Conservation (phyloP, 345 rosid species). For the Sonneratia alba region DNA sequence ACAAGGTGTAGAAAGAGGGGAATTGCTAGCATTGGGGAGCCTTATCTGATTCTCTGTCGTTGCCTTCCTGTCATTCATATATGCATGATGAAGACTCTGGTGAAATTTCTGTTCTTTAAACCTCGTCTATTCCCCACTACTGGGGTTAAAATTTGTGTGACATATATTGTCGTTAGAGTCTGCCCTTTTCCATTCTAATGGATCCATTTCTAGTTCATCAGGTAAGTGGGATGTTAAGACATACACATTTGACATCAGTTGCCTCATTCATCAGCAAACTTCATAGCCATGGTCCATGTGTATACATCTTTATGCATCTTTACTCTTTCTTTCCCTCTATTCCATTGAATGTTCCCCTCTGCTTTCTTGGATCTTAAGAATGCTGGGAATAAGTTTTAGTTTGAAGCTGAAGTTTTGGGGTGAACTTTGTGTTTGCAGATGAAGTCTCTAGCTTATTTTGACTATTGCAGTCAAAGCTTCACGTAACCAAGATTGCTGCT, state of each 20-base stretch:
- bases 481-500: slow-evolving; percentile 43
- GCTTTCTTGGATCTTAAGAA: neutral
- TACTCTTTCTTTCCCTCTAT: neutral
- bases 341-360: neutral
- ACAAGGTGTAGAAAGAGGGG: neutral
- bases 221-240: slow-evolving; percentile 72
- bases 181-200: neutral
- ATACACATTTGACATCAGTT: slow-evolving; percentile 45
- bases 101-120: neutral
- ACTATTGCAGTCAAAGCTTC: slow-evolving; percentile 71
- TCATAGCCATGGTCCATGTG: slow-evolving; percentile 59
- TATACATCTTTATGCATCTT: neutral
- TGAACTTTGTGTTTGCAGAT: slow-evolving; percentile 32
- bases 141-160: neutral
- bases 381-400: neutral
- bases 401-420: slow-evolving; percentile 12
- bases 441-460: slow-evolving; percentile 57
- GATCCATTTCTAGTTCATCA: slow-evolving; percentile 17
- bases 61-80: neutral
- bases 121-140: neutral
- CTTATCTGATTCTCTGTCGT: neutral
- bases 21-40: neutral
- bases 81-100: neutral
- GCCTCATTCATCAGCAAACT: slow-evolving; percentile 58
- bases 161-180: neutral